These are phyloP conservation scores for Cladosporium sp. DNA, from an alignment of 2,329 filamentous ascomycete genomes.

Conservation along the genomic window DNA sequence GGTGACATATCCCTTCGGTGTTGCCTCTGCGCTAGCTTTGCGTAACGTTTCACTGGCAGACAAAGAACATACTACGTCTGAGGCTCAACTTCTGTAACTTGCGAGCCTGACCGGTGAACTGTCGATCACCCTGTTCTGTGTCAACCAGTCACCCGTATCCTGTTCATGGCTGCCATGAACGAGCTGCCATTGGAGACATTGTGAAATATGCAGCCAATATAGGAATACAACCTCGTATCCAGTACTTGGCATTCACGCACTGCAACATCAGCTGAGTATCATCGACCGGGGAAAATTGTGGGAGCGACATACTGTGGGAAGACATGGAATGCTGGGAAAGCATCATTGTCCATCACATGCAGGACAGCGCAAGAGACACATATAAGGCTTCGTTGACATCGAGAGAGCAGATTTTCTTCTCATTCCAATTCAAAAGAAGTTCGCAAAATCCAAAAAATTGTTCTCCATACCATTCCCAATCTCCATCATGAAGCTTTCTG, in stretches of 20 bases:
- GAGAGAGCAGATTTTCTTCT: neutral
- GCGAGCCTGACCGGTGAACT: neutral
- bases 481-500: neutral
- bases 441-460: neutral
- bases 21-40: neutral
- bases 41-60: neutral
- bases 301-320: neutral
- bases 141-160: neutral
- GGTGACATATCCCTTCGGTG: neutral
- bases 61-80: neutral
- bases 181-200: neutral
- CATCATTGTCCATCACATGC: neutral
- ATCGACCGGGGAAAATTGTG: neutral
- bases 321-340: neutral
- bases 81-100: neutral
- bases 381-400: neutral
- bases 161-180: neutral
- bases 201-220: neutral
- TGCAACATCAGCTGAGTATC: neutral
- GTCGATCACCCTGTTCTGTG: neutral
- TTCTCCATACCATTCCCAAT: neutral
- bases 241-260: neutral
- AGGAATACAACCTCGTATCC: neutral
- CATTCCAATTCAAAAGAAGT: neutral
- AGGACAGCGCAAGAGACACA: neutral